Evolutionary conservation across 2,329 filamentous ascomycete species (phyloP), one percentile per base, ranked within the genome.

Genomic region (Lachnellula cervina): DNA sequence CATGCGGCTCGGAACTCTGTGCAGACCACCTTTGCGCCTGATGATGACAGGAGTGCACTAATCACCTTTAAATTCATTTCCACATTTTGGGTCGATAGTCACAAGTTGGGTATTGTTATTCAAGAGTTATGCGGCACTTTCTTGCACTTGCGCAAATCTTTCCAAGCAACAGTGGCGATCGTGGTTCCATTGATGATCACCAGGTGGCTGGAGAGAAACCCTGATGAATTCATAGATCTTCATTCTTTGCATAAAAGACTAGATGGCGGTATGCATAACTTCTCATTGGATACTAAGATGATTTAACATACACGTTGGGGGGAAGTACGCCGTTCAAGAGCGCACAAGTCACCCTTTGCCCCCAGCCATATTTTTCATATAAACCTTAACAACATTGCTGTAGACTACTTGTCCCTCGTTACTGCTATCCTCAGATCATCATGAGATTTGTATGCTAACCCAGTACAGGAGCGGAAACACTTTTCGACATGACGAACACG

Each of bases 401-500:
- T 32, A 9, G 28, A 32, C 9, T 32, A 32, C 28, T 13, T 13
- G 28, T 32, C 28, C 28, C 28, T 4, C 9, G 28, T 32, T 32
- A 32, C 28, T 32, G 9, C 9, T 3, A 1, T 32, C 28, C 28
- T 32, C 9, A 11, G 9, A 32, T 11, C 4, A 32, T 32, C 9
- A 32, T 32, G 28, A 32, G 28, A 28, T 32, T 32, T 32, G 9
- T 32, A 32, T 32, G 28, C 28, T 32, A 16, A 40, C n/a, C 35
- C 19, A 25, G 4, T 43, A 28, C 32, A 57, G 55, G 55, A 7
- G 80, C 82, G 5, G 85, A 88, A 65, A 86, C 82, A 0, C 73
- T 88, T 23, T 87, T 88, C 65, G 85, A 88, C 63, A 87, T 88
- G 81, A 79, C 82, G 5, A 79, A 83, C 60, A 81, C 81, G 3